phyloP scores from a whole-genome alignment of 495 filamentous ascomycete genomes.

The Trichocladium uniseriatum region DNA sequence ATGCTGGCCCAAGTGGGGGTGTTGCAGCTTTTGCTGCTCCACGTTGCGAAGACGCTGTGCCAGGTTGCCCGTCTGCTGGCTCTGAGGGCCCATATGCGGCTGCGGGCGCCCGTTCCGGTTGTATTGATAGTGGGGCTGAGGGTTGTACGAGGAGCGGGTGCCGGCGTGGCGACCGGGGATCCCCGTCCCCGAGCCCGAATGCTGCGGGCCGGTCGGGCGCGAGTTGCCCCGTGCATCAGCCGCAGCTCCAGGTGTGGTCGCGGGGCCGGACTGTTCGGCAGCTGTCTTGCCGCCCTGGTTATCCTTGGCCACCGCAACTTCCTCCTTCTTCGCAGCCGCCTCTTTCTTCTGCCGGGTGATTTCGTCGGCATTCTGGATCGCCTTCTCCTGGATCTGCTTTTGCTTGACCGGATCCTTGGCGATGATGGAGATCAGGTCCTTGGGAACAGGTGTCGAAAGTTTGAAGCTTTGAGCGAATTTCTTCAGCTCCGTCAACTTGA shows the following conservation, averaged over 20 bases:
- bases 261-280: slow-evolving; percentile 14
- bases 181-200: slow-evolving; percentile 24
- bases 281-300: slow-evolving; percentile 26
- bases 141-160: slow-evolving; percentile 21
- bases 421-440: slow-evolving; percentile 86
- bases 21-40: slow-evolving; percentile 36
- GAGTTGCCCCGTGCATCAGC: slow-evolving; percentile 20
- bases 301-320: slow-evolving; percentile 25
- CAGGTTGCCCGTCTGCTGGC: slow-evolving; percentile 30
- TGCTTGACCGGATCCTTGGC: slow-evolving; percentile 93
- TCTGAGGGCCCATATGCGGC: slow-evolving; percentile 28
- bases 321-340: slow-evolving; percentile 34
- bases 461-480: slow-evolving; percentile 94
- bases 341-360: slow-evolving; percentile 36
- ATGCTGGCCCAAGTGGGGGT: slow-evolving; percentile 31
- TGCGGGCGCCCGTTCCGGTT: slow-evolving; percentile 29
- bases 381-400: slow-evolving; percentile 81
- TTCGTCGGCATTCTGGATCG: slow-evolving; percentile 57
- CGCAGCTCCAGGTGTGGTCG: slow-evolving; percentile 20
- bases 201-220: slow-evolving; percentile 25
- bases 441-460: slow-evolving; percentile 79
- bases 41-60: slow-evolving; percentile 35
- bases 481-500: slow-evolving; percentile 87
- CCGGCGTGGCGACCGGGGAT: slow-evolving; percentile 29
- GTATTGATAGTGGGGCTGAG: slow-evolving; percentile 26